phyloP scores from a whole-genome alignment of 768 basidiomycete species.

The Mycena albidolilacea region DNA sequence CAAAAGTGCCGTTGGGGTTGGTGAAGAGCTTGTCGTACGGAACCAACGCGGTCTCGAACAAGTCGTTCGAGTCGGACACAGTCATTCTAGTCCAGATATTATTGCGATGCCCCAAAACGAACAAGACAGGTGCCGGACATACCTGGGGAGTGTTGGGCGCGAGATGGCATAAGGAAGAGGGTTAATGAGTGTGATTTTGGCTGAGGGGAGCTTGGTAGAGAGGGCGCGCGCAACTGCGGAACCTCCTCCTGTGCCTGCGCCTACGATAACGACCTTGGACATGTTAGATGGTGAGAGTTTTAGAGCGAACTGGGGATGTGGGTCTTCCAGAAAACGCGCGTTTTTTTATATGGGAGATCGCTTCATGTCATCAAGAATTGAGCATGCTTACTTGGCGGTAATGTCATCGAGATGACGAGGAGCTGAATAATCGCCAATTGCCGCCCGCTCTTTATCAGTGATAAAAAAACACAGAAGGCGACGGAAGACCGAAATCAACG shows the following conservation, averaged over 20 bases:
- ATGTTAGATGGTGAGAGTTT: neutral
- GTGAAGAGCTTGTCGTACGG: slow-evolving; percentile 63
- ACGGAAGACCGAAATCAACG: too few relatives aligned
- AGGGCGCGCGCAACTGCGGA: slow-evolving; percentile 17
- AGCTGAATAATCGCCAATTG: neutral
- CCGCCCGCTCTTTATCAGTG: too few relatives aligned
- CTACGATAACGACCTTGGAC: slow-evolving; percentile 27
- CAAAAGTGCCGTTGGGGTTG: slow-evolving; percentile 58
- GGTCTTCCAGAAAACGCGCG: neutral
- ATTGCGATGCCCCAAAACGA: neutral
- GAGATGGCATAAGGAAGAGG: slow-evolving; percentile 56
- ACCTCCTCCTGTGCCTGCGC: neutral
- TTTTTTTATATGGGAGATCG: neutral
- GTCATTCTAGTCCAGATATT: neutral
- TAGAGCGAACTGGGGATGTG: neutral
- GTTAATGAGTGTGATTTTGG: slow-evolving; percentile 46
- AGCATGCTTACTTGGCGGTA: neutral
- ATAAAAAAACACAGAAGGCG: too few relatives aligned
- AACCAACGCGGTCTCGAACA: slow-evolving; percentile 55
- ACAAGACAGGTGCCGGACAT: neutral
- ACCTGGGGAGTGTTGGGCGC: slow-evolving; percentile 55
- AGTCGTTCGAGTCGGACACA: slow-evolving; percentile 36
- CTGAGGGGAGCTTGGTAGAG: slow-evolving; percentile 22
- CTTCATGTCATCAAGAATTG: neutral
- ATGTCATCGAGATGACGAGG: slow-evolving; percentile 2